Base-by-base conservation (phyloP, 2,329 filamentous ascomycete species). In the Talaromyces sp. region DNA sequence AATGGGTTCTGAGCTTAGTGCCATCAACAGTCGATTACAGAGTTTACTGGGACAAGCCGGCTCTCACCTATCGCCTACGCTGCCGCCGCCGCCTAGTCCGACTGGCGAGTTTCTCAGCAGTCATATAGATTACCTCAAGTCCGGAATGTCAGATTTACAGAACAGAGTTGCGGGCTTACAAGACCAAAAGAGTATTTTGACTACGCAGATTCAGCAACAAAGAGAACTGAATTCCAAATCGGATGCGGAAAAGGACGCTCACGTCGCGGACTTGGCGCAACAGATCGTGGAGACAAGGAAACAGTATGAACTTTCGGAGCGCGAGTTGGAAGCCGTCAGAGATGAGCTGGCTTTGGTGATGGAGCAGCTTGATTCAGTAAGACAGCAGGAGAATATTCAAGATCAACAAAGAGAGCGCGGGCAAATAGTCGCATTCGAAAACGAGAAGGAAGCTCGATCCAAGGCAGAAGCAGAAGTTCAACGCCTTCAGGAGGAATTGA, bases 181-280 rank as follows among this genome's bases (percentile, higher is more conserved):
- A 67, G 91, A 97, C 71, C 93, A 98, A 74, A 96, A 97, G 75
- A 87, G 88, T 58, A 93, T 97, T 24, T 84, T 98, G 9, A 90
- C 94, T 72, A 88, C 93, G 50, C 93, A 98, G 76, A 94, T 97
- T 72, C 94, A 96, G 79, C 93, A 98, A 75, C 94, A 98, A 78
- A 90, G 93, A 65, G 92, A 96, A 73, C 85, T 97, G 65, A 96
- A 96, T 78, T 93, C 85, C 80, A 93, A 93, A 73, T 93, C 92
- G 1, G 92, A 96, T 70, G 82, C 81, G 14, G 77, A 85, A 69
- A 81, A 83, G 58, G 82, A 84, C 69, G 77, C 78, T 19, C 78
- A 82, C 65, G 79, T 83, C 45, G 75, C 75, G 33, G 77, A 82
- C 39, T 69, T 84, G 61, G 77, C 76, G 9, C 78, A 79, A 64